Conservation (phyloP, 352 stramenopile species). For the Globisporangium barbulae region DNA sequence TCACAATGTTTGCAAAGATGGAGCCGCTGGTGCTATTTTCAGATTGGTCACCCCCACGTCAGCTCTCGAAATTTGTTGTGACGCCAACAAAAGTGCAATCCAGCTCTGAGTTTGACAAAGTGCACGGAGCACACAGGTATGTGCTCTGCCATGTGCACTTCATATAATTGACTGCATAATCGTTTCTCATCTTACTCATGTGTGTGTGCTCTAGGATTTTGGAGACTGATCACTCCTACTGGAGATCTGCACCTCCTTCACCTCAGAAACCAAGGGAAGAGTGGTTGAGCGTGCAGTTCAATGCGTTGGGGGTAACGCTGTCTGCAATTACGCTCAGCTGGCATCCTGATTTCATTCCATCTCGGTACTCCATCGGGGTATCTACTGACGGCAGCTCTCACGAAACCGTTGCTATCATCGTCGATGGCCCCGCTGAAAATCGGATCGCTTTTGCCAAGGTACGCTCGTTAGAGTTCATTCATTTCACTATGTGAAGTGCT, state of each 20-base stretch:
- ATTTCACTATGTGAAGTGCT: neutral
- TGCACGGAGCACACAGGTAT: constrained; percentile 41
- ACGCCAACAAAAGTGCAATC: constrained; percentile 43
- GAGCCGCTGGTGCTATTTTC: constrained; percentile 67
- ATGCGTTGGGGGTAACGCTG: constrained; percentile 30
- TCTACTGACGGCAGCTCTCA: constrained; percentile 44
- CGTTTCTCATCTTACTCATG: neutral
- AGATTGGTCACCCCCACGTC: constrained; percentile 71
- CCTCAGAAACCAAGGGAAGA: constrained; percentile 29
- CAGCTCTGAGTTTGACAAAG: constrained; percentile 59
- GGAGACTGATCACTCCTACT: constrained; percentile 33
- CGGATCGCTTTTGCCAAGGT: constrained; percentile 52
- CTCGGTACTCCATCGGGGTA: constrained; percentile 38
- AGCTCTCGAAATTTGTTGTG: constrained; percentile 41
- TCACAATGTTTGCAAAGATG: constrained; percentile 53
- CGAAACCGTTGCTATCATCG: constrained; percentile 49
- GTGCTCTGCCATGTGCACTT: neutral
- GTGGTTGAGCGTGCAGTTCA: constrained; percentile 58
- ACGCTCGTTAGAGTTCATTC: neutral
- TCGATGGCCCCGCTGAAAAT: constrained; percentile 22
- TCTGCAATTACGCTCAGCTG: constrained; percentile 46
- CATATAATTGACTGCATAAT: neutral
- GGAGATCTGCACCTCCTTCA: constrained; percentile 33
- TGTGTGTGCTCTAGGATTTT: constrained; percentile 29
- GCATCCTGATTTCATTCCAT: constrained; percentile 36